Evolutionary conservation across 345 rosid genomes (phyloP), one percentile per base, ranked within the genome.

Genomic region (Corchorus olitorius): DNA sequence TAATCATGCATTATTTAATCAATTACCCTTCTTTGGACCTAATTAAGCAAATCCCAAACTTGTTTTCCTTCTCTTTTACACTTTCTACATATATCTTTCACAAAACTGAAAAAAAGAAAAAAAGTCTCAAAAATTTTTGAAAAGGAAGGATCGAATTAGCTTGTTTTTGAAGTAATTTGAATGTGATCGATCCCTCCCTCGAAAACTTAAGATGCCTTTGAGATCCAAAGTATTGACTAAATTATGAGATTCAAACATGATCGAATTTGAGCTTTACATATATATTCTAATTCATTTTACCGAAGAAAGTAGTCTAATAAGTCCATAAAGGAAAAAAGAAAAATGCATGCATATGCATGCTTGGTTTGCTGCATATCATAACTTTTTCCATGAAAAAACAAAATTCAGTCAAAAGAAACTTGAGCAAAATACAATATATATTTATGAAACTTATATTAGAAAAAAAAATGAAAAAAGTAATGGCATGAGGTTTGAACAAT

Each of bases 391-490:
- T 52, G 61, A 11, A 34, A 45, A 34, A 50, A 33, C 8, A 34
- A 50, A 52, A 33, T 16, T 53, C 33, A 34, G 74, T 53, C 48
- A 53, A 53, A 70, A 70, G 48, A 45, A 45, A 45, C 71, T 37
- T 8, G 13, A 4, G 49, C 27, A 64, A 61, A 13, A 61, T 43
- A 43, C 13, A 37, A 27, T 33, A 61, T 45, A 45, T 33, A 5
- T 13, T 19, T 56, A 12, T 8, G 20, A 61, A 13, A 11, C 14
- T 20, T 56, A 15, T 55, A 55, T 6, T 8, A n/a, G 3, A 22
- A 4, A 13, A 5, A 3, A 3, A 34, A 33, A 22, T 0, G 27
- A 6, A 4, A 2, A 27, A 50, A 5, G 19, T 20, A 6, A 17
- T 0, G 2, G 43, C 45, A 52, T 70, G 46, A 6, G 19, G 46